Evolutionary conservation across 2,329 filamentous ascomycete genomes (phyloP).

Genomic region (Xylaria polymorpha): DNA sequence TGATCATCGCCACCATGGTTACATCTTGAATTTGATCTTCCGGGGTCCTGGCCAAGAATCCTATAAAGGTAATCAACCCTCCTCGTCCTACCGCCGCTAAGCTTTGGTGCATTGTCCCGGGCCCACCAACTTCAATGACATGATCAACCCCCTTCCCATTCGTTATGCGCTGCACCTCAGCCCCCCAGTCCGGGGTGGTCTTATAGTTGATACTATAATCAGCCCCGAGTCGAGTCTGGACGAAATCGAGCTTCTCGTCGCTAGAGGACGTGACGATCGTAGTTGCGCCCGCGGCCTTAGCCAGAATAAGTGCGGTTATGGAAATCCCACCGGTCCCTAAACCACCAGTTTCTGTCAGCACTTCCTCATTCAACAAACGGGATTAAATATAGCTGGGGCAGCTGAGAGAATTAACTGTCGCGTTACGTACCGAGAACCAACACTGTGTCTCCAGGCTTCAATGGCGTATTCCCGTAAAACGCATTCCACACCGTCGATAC

Average conservation of each 20-base stretch:
- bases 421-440: constrained; percentile 49
- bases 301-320: constrained; percentile 58
- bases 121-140: constrained; percentile 55
- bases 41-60: constrained; percentile 48
- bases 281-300: constrained; percentile 57
- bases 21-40: constrained; percentile 46
- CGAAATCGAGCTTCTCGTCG: constrained; percentile 58
- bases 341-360: neutral
- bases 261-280: constrained; percentile 65
- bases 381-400: no score
- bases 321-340: constrained; percentile 61
- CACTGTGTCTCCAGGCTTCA: constrained; percentile 56
- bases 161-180: constrained; percentile 58
- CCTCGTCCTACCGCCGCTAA: constrained; percentile 58
- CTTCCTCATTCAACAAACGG: neutral
- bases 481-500: constrained; percentile 62
- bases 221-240: constrained; percentile 54
- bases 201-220: constrained; percentile 63
- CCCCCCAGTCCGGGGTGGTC: constrained; percentile 57
- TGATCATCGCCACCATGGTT: constrained; percentile 39
- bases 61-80: constrained; percentile 59
- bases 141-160: constrained; percentile 57
- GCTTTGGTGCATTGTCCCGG: constrained; percentile 57
- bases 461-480: constrained; percentile 56
- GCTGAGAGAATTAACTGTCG: neutral